Base-by-base conservation (phyloP, 345 rosid species). In the Lepidium sativum region DNA sequence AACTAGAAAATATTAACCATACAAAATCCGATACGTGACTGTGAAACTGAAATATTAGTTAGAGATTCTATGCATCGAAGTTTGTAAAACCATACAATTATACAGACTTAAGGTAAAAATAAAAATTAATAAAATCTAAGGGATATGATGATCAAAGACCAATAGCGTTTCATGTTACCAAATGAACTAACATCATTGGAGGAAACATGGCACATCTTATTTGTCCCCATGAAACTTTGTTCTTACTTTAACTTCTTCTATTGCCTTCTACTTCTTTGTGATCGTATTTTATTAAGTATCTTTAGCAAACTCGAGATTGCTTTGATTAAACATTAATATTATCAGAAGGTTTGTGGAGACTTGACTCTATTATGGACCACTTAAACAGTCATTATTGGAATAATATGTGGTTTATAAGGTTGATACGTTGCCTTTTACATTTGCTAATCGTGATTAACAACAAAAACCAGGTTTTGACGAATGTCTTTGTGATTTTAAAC, bases 401-500 rank as follows among this genome's bases (percentile, higher is more conserved):
- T 8, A 72, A 35, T 65, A 5, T 72, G 67, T 59, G 76, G 76
- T 72, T 72, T 65, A 51, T 59, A 59, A 42, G 43, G 76, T 72
- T 72, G 5, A 42, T 65, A 72, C 76, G 76, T 72, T 59, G 62
- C 67, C 61, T 51, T 72, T 17, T 56, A 39, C 45, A 64, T 48
- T 71, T 56, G 35, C 20, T 54, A 57, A 57, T 48, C 50, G 35
- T 65, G 47, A 65, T 72, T 65, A 59, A 7, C 61, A 65, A 58
- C 62, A 58, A 62, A 70, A 43, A 31, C 12, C 25, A 54, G 43
- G 14, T 51, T 56, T 65, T 65, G 55, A 34, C 29, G 29, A 42
- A 65, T 72, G 71, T 35, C 65, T 65, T 72, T 58, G 54, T 49
- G 66, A 57, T 41, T 40, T 58, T 49, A 65, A 59, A 41, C 76